Evolutionary conservation across 2,329 filamentous ascomycete genomes (phyloP), one percentile per base, ranked within the genome.

Genomic region (Cladosporium sp.): DNA sequence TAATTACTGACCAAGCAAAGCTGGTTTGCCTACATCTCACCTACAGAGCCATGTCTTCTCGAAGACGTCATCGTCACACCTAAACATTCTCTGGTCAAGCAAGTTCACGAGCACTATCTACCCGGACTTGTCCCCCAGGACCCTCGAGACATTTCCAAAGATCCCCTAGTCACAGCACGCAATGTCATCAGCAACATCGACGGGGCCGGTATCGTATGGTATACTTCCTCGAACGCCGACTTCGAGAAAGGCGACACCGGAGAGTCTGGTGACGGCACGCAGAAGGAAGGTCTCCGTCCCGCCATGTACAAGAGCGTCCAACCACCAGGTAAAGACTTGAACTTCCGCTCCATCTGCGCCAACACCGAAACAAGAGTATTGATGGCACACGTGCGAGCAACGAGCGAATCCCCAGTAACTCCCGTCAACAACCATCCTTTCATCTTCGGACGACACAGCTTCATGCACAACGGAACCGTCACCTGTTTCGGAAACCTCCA

Each of bases 381-480:
- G 20, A 74, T 80, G 39, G 76, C 75, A 0, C 78, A 80, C 57
- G 79, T 80, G 51, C 71, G 78, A 7, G 77, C 76, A 8, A 72
- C 71, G 3, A 75, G 70, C 6, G 74, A 72, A 1, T 74, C 70
- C 5, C 67, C 73, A 1, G 73, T 79, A 20, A 70, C 73, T 2
- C 68, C 70, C 13, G 72, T 77, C 17, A 80, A 80, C 62, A 76
- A 74, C 39, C 77, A 80, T 53, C 78, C 78, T 4, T 80, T 80
- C 60, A 68, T 74, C 24, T 80, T 80, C 47, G 77, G 78, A 12
- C 67, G 76, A 32, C 75, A 79, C 54, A 68, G 69, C 7, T 75
- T 80, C 60, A 80, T 80, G 78, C 78, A 80, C 66, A 80, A 80
- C 57, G 78, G 78, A 2, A 71, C 71, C 13, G 69, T 79, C 29